Evolutionary conservation across 164 flowering plant genomes (phyloP), one percentile per base, ranked within the genome.

Genomic region (Magnolia kwangsiensis): DNA sequence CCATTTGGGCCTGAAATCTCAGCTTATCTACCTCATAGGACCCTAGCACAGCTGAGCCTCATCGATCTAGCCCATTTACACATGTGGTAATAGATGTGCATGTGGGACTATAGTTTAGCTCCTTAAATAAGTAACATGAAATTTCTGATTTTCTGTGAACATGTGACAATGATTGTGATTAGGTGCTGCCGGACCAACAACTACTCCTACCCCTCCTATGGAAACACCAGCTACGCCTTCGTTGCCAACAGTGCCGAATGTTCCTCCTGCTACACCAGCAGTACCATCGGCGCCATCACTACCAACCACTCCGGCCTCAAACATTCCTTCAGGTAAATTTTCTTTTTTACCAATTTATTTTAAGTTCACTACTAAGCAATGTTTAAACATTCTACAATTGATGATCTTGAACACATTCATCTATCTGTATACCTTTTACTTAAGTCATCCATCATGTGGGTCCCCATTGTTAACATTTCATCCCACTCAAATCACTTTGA

Each of bases 161-260:
- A 6, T n/a, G 67, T 29, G 63, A 31, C 2, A 45, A 27, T 64
- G 63, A 4, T 24, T 31, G 19, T 73, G 8, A 7, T 37, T 50
- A 80, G 82, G 67, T 82, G 82, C 61, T 16, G 50, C 67, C 55
- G 80, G 64, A 69, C 77, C 82, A 3, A 64, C 78, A 19, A 75
- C 74, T 31, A 71, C 84, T 63, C 78, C 82, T 8, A 58, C 63
- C 51, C 19, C 75, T 65, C 69, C 76, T 8, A 65, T 21, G 18
- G 69, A 20, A 0, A n/a, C 75, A 29, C 77, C 81, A 55, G 61
- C 1, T 55, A 16, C 61, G 4, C 61, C 61, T 2, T 11, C 61
- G 4, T 13, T 1, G 61, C 61, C 61, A 11, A 16, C 0, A 16
- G 13, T 16, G 13, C 61, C 61, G 13, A 11, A 4, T 16, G 59